Conservation (phyloP, 129 eudicot species). For the Erigeron canadensis region DNA sequence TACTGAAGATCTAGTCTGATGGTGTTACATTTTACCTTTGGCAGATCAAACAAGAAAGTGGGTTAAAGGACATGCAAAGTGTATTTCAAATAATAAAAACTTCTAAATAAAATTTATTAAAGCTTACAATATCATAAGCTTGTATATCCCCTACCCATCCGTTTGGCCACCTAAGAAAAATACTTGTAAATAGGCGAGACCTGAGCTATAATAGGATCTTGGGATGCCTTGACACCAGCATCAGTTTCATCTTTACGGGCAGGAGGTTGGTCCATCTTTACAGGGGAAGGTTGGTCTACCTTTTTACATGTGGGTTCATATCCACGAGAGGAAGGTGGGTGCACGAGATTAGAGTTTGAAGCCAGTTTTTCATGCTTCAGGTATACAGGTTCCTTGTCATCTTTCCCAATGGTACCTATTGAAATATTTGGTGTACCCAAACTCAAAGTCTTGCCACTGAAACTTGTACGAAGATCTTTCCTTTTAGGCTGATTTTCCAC, state of each 20-base stretch:
- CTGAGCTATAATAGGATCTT: conserved; percentile 44
- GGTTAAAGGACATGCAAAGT: background rate
- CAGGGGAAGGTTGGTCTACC: conserved; percentile 8
- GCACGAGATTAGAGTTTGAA: conserved; percentile 12
- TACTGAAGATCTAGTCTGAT: background rate
- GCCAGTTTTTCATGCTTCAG: conserved; percentile 53
- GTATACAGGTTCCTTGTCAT: conserved; percentile 49
- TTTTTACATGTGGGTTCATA: conserved; percentile 19
- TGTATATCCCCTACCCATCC: too few relatives aligned
- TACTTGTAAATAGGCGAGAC: conserved; percentile 34
- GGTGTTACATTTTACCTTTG: background rate
- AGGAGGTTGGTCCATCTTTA: conserved; percentile 15
- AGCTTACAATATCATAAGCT: background rate
- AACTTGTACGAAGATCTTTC: background rate
- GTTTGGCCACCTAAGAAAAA: background rate
- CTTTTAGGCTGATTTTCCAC: conserved; percentile 28
- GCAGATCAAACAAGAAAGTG: background rate
- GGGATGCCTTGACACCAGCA: conserved; percentile 20
- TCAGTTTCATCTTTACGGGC: conserved; percentile 25
- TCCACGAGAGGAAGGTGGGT: conserved; percentile 15
- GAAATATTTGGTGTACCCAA: background rate
- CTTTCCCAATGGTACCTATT: conserved; percentile 21
- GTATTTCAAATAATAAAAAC: background rate
- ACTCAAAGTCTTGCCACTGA: conserved; percentile 8
- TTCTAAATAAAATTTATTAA: background rate